A percentile compares a stretch with the other conserved stretches of the same genome.
Conservation (phyloP, 2,329 filamentous ascomycete genomes). For the Neurospora crassa region DNA sequence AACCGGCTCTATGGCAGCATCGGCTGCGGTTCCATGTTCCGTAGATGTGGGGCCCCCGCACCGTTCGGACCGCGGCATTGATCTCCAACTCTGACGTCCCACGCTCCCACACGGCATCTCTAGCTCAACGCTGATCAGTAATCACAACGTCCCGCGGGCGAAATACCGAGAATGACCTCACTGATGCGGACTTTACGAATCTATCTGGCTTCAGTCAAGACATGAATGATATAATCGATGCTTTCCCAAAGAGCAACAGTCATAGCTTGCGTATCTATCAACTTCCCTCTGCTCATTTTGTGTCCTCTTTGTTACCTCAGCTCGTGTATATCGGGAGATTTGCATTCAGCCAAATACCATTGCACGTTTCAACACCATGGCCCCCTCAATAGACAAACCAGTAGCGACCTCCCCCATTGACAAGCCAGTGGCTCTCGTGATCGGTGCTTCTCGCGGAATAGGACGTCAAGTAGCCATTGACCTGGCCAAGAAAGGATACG, state of each 20-base stretch:
- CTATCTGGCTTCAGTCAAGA: neutral
- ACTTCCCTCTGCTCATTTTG: neutral
- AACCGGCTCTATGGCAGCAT: neutral
- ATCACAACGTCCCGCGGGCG: neutral
- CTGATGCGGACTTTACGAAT: neutral
- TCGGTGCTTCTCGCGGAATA: slow-evolving; percentile 72
- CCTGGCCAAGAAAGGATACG: slow-evolving; percentile 60
- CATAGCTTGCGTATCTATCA: neutral
- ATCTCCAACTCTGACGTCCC: neutral
- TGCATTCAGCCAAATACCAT: no score
- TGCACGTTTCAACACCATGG: neutral
- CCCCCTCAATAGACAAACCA: neutral
- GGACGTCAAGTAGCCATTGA: slow-evolving; percentile 73
- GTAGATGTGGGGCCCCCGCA: neutral
- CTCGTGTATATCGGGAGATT: neutral
- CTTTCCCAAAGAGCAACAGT: neutral
- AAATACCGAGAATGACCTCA: neutral
- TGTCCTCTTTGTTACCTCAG: neutral
- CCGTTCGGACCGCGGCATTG: neutral
- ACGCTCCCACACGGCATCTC: neutral
- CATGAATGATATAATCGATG: neutral
- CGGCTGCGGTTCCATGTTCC: neutral
- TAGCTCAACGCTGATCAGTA: neutral
- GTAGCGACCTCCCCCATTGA: slow-evolving; percentile 10
- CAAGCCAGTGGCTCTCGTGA: slow-evolving; percentile 55